Percentiles rank a stretch among this genome's conserved stretches.
phyloP scores from a whole-genome alignment of 306 rosid species.

The Trichosanthes cucumerina region DNA sequence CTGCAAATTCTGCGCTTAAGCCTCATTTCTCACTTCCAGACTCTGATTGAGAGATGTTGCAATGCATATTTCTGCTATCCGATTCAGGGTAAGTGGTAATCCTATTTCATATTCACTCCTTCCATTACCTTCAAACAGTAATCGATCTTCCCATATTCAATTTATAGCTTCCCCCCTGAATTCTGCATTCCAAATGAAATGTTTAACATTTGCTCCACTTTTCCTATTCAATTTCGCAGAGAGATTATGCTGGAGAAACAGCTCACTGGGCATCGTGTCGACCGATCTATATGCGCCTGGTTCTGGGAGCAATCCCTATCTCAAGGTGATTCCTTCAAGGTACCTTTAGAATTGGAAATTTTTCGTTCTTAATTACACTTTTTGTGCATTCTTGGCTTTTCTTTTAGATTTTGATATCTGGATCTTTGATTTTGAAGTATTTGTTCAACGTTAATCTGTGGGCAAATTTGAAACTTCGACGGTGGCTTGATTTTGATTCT shows the following conservation, averaged over 20 bases:
- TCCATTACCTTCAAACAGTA: not conserved
- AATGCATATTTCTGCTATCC: conserved; percentile 90
- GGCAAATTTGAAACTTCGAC: not conserved
- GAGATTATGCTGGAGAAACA: conserved; percentile 97
- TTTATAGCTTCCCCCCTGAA: not conserved
- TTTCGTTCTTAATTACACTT: not conserved
- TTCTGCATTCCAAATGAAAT: not conserved
- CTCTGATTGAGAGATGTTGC: conserved; percentile 48
- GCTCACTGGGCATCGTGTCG: conserved; percentile 90
- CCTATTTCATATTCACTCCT: not conserved
- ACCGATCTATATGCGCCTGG: conserved; percentile 88
- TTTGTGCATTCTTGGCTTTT: not conserved
- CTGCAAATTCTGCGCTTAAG: not conserved
- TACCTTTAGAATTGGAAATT: not conserved
- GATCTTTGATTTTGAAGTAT: not conserved
- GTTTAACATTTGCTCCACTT: not conserved
- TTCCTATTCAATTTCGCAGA: conserved; percentile 22
- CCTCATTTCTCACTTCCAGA: not conserved
- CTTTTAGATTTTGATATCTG: not conserved
- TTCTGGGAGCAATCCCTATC: conserved; percentile 81
- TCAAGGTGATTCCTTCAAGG: conserved; percentile 78
- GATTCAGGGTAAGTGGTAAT: conserved; percentile 67
- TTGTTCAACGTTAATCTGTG: not conserved
- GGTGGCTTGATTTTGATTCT: not conserved
- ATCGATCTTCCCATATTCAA: not conserved